These are phyloP conservation scores for Phyllosticta citribraziliensis DNA, from an alignment of 2,329 filamentous ascomycete species.

Conservation along the genomic window DNA sequence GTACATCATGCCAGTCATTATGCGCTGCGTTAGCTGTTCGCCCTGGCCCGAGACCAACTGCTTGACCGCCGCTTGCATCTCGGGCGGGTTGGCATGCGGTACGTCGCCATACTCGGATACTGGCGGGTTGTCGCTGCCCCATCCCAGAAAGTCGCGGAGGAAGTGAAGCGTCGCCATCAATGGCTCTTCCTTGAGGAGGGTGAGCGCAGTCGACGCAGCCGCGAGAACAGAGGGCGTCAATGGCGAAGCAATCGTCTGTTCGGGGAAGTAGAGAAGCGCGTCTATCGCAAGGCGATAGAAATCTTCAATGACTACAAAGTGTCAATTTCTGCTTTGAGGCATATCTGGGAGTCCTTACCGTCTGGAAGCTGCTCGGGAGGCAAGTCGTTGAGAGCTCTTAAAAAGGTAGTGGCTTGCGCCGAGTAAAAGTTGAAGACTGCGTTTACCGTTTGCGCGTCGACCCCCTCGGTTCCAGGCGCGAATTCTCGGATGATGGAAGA, in stretches of 20 bases:
- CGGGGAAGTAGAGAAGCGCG: conserved; percentile 84
- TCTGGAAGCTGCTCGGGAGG: conserved; percentile 68
- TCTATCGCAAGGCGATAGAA: conserved; percentile 92
- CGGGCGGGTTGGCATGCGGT: conserved; percentile 51
- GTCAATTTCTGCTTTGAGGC: not conserved
- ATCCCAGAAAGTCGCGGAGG: conserved; percentile 78
- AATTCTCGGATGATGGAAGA: conserved; percentile 93
- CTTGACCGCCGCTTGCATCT: conserved; percentile 65
- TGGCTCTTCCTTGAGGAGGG: conserved; percentile 83
- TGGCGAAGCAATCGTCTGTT: conserved; percentile 67
- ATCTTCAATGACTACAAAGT: conserved; percentile 66
- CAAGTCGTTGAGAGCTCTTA: conserved; percentile 79
- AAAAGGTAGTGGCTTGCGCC: conserved; percentile 79
- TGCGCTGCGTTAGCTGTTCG: conserved; percentile 71
- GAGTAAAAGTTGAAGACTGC: conserved; percentile 94
- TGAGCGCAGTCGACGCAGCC: conserved; percentile 76
- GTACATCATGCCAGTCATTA: conserved; percentile 98
- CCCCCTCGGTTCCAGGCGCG: conserved; percentile 76
- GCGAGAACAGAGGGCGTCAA: conserved; percentile 77
- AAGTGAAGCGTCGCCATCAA: conserved; percentile 89
- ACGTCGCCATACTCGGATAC: conserved; percentile 51
- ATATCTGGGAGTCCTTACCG: conserved; percentile 30
- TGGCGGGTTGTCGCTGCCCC: conserved; percentile 64
- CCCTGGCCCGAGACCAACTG: conserved; percentile 61
- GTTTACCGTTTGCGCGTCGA: conserved; percentile 70